These are phyloP conservation scores for Boletellus sp. DNA, from an alignment of 1,284 basidiomycete genomes.

Conservation along the genomic window DNA sequence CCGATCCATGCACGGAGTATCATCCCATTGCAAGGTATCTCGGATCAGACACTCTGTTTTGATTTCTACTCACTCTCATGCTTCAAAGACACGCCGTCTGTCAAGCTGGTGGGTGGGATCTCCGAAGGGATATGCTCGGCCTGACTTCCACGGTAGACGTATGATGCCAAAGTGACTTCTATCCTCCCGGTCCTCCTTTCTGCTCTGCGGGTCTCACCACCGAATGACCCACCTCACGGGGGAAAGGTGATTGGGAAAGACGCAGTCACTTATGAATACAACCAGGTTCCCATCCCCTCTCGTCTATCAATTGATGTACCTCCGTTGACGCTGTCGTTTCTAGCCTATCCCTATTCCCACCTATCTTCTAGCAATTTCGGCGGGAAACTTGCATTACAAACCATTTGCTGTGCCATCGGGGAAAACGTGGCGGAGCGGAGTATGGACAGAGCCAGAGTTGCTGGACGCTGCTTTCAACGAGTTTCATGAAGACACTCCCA, in stretches of 20 bases:
- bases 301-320: not conserved
- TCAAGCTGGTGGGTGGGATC: slow-evolving; percentile 56
- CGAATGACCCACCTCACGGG: slow-evolving; percentile 63
- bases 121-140: not conserved
- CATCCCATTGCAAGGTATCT: slow-evolving; percentile 73
- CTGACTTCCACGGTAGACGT: slow-evolving; percentile 49
- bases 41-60: not conserved
- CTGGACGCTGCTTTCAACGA: slow-evolving; percentile 83
- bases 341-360: slow-evolving; percentile 82
- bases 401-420: slow-evolving; percentile 59
- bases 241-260: slow-evolving; percentile 74
- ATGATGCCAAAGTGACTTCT: slow-evolving; percentile 72
- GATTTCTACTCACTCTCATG: not conserved
- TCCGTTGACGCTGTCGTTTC: not conserved
- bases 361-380: slow-evolving; percentile 85
- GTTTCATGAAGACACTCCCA: slow-evolving; percentile 81
- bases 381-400: slow-evolving; percentile 76
- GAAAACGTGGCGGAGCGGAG: slow-evolving; percentile 73
- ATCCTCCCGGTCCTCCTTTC: slow-evolving; percentile 83
- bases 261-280: slow-evolving; percentile 61
- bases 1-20: slow-evolving; percentile 85
- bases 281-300: slow-evolving; percentile 49
- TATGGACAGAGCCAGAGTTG: slow-evolving; percentile 88
- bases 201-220: slow-evolving; percentile 73
- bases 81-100: slow-evolving; percentile 58